A percentile compares a stretch with the other conserved stretches of the same genome.
Evolutionary conservation across 1,284 basidiomycete species (phyloP).

Genomic region (Chiua sp.): DNA sequence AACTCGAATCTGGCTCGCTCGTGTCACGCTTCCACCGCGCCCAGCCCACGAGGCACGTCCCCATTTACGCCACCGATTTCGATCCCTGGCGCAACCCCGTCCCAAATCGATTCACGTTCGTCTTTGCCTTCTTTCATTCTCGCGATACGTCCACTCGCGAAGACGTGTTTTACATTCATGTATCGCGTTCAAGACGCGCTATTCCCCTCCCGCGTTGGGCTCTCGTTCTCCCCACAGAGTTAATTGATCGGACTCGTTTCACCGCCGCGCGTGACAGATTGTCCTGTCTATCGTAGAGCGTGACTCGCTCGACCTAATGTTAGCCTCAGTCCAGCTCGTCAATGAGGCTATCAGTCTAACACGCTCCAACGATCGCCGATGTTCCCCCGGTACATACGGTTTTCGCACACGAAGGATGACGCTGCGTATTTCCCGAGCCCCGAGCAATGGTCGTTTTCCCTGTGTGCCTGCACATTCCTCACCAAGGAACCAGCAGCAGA

Average conservation of each 20-base stretch:
- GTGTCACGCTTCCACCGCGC: conserved; percentile 8
- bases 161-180: background rate
- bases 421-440: background rate
- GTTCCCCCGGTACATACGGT: background rate
- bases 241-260: background rate
- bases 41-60: conserved; percentile 16
- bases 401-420: too few species aligned
- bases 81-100: background rate
- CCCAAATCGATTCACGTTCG: conserved; percentile 3
- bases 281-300: background rate
- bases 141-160: background rate
- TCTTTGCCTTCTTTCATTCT: background rate
- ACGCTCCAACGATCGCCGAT: background rate
- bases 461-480: conserved; percentile 2
- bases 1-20: too few species aligned
- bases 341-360: background rate
- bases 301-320: background rate
- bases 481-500: background rate
- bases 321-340: too few species aligned
- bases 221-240: background rate
- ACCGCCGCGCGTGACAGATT: background rate
- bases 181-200: background rate
- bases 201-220: conserved; percentile 7
- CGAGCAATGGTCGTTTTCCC: background rate
- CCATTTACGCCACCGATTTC: background rate